phyloP scores from a whole-genome alignment of 1,284 basidiomycete genomes.

The Leccinum solheimii region DNA sequence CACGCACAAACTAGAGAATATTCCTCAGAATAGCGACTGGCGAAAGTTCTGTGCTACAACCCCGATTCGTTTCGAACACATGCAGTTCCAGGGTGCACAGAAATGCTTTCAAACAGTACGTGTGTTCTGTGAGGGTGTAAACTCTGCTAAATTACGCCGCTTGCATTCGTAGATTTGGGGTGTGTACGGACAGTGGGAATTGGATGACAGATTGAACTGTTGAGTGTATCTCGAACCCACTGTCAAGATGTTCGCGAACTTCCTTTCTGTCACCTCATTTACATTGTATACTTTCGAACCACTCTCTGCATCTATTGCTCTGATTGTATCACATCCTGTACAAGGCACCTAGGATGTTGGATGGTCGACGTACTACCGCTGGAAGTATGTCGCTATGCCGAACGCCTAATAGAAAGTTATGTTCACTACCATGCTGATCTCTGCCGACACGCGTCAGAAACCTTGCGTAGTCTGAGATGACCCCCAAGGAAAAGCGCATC shows the following conservation, averaged over 20 bases:
- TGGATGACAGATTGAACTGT: constrained; percentile 22
- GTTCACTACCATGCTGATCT: background rate
- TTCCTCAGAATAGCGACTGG: constrained; percentile 26
- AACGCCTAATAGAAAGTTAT: background rate
- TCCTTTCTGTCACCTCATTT: background rate
- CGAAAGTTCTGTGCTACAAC: constrained; percentile 32
- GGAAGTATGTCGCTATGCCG: background rate
- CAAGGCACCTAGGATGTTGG: background rate
- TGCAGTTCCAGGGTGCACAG: constrained; percentile 23
- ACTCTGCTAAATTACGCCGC: background rate
- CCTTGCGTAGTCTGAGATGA: background rate
- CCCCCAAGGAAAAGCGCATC: too few species aligned
- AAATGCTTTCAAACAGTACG: constrained; percentile 24
- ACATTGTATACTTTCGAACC: background rate
- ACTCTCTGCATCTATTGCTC: background rate
- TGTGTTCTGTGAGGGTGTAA: background rate
- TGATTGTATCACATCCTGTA: background rate
- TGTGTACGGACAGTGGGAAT: constrained; percentile 30
- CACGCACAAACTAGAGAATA: constrained; percentile 23
- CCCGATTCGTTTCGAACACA: constrained; percentile 15
- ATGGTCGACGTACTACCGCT: background rate
- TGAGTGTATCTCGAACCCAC: constrained; percentile 3
- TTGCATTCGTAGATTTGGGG: constrained; percentile 15
- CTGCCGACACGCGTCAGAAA: background rate
- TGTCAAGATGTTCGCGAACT: background rate